Percentiles rank a stretch among this genome's conserved stretches.
phyloP scores from a whole-genome alignment of 2,329 filamentous ascomycete species.

The Clathrospora elynae region DNA sequence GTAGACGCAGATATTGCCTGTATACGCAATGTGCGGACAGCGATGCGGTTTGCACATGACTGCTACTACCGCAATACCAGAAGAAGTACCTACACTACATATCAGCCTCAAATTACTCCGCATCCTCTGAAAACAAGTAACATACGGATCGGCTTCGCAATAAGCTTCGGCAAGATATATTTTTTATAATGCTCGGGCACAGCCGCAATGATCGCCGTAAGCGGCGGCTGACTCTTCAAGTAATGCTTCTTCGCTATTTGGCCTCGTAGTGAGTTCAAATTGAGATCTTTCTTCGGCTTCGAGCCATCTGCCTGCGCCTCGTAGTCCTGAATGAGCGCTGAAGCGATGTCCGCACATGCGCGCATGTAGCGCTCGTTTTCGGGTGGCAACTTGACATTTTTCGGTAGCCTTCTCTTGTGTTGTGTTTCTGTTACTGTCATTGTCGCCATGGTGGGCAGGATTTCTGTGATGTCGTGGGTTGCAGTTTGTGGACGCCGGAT shows the following conservation, averaged over 20 bases:
- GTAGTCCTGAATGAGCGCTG: conserved; percentile 90
- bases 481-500: conserved; percentile 26
- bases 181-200: conserved; percentile 99
- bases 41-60: conserved; percentile 99
- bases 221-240: conserved; percentile 81
- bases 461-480: conserved; percentile 9
- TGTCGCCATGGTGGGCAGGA: conserved; percentile 61
- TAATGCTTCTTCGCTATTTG: conserved; percentile 93
- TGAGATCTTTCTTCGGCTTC: conserved; percentile 81
- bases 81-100: conserved; percentile 73
- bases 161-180: conserved; percentile 93
- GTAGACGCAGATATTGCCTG: conserved; percentile 98
- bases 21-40: conserved; percentile 97
- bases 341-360: conserved; percentile 94
- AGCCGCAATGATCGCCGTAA: conserved; percentile 96
- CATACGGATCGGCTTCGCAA: conserved; percentile 92
- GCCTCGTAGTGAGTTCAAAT: conserved; percentile 84
- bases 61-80: conserved; percentile 95
- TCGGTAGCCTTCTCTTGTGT: conserved; percentile 62
- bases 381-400: conserved; percentile 77
- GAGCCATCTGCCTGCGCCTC: conserved; percentile 77
- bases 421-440: conserved; percentile 61
- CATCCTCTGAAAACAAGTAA: conserved; percentile 15
- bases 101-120: conserved; percentile 9
- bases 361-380: conserved; percentile 94